Evolutionary conservation across 1,139 yeast genomes (phyloP).

Genomic region (Protomyces inouyei): DNA sequence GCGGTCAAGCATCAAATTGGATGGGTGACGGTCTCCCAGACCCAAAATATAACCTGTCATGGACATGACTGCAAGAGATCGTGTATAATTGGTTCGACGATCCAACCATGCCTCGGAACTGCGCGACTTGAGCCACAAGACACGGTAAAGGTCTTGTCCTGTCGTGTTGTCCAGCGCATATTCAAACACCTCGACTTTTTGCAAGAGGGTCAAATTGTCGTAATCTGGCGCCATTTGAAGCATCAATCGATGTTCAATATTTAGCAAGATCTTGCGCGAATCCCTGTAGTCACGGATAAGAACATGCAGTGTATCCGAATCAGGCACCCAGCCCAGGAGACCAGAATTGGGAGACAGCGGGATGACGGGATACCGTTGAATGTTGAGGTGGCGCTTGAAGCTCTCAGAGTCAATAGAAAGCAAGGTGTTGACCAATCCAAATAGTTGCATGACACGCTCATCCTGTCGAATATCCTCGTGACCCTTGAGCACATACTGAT

Average conservation of each 20-base stretch:
- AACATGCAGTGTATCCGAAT: conserved; percentile 93
- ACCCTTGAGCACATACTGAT: conserved; percentile 77
- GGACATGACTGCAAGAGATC: conserved; percentile 96
- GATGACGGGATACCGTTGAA: conserved; percentile 85
- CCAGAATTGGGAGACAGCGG: conserved; percentile 98
- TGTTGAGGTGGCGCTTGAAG: conserved; percentile 89
- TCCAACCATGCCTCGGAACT: conserved; percentile 98
- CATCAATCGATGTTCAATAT: conserved; percentile 94
- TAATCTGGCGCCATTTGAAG: conserved; percentile 97
- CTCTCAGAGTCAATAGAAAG: conserved; percentile 89
- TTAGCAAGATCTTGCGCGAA: conserved; percentile 77
- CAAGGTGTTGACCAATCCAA: conserved; percentile 88
- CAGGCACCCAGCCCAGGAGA: conserved; percentile 92
- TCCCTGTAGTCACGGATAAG: conserved; percentile 89
- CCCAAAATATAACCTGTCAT: conserved; percentile 97
- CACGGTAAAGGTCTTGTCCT: conserved; percentile 94
- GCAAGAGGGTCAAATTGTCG: conserved; percentile 78
- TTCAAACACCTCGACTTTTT: conserved; percentile 93
- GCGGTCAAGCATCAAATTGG: conserved; percentile 90
- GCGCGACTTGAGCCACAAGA: conserved; percentile 90
- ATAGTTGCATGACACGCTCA: conserved; percentile 93
- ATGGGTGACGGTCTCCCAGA: conserved; percentile 95
- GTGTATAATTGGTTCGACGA: conserved; percentile 89
- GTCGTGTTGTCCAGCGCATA: conserved; percentile 92
- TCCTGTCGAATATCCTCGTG: conserved; percentile 99